Conservation (phyloP, 2,329 filamentous ascomycete species). For the Triangularia setosa region DNA sequence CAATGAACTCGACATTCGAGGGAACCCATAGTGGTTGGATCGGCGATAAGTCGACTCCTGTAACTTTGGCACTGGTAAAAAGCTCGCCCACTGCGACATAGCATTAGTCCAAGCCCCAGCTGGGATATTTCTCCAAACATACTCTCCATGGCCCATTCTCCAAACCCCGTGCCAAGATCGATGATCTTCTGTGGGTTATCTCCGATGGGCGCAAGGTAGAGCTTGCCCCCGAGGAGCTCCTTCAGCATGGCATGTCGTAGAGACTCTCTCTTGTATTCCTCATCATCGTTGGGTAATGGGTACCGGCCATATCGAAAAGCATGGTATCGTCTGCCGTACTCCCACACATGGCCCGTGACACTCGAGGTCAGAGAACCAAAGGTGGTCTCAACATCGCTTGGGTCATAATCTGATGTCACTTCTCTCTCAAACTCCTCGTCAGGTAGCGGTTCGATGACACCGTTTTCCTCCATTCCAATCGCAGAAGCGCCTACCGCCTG, state of each 20-base stretch:
- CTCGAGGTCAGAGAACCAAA: constrained; percentile 29
- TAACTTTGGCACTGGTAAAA: constrained; percentile 43
- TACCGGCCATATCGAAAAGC: constrained; percentile 44
- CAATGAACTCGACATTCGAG: constrained; percentile 52
- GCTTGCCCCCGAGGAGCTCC: constrained; percentile 41
- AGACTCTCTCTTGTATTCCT: constrained; percentile 46
- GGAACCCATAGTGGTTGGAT: constrained; percentile 45
- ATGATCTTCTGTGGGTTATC: constrained; percentile 46
- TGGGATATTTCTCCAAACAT: constrained; percentile 17
- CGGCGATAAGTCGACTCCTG: constrained; percentile 43
- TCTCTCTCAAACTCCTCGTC: constrained; percentile 17
- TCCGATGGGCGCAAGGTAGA: constrained; percentile 43
- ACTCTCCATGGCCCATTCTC: constrained; percentile 55
- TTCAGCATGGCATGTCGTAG: constrained; percentile 47
- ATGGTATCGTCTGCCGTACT: constrained; percentile 43
- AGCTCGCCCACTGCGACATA: constrained; percentile 40
- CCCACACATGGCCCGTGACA: constrained; percentile 28
- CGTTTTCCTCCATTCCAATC: constrained; percentile 24
- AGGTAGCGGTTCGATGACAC: constrained; percentile 19
- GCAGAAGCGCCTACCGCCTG: constrained; percentile 3
- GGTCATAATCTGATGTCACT: constrained; percentile 27
- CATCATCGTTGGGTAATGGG: constrained; percentile 50
- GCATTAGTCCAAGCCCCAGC: background rate
- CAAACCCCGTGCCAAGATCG: constrained; percentile 48
- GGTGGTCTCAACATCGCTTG: constrained; percentile 21